phyloP scores from a whole-genome alignment of 495 filamentous ascomycete genomes.

The Talaromyces liani region DNA sequence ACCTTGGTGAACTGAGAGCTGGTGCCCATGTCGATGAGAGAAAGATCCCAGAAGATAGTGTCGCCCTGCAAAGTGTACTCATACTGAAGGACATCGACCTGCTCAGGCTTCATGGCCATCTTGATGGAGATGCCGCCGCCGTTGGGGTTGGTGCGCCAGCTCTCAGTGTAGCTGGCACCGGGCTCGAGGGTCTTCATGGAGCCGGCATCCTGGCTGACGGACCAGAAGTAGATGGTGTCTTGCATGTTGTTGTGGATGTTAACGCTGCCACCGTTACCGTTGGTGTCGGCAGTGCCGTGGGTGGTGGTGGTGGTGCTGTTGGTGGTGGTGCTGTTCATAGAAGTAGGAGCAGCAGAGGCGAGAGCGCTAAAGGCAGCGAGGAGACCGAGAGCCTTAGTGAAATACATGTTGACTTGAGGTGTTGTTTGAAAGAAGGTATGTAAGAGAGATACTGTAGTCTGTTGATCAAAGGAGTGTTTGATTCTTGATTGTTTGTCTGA shows the following conservation, averaged over 20 bases:
- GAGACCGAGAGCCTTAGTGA: conserved; percentile 35
- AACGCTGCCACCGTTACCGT: conserved; percentile 22
- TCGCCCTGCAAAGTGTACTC: conserved; percentile 35
- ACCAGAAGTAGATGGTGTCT: conserved; percentile 35
- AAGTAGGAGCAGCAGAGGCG: conserved; percentile 27
- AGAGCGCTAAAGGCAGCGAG: conserved; percentile 30
- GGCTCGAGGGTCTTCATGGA: conserved; percentile 27
- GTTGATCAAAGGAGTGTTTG: background rate
- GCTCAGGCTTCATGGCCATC: conserved; percentile 26
- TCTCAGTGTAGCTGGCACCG: conserved; percentile 27
- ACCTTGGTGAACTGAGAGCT: conserved; percentile 32
- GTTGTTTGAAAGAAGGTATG: background rate
- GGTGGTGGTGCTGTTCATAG: background rate
- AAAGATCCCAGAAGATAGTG: conserved; percentile 40
- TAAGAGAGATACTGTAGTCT: background rate
- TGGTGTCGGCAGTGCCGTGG: conserved; percentile 25
- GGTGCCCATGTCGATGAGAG: conserved; percentile 33
- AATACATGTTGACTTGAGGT: conserved; percentile 37
- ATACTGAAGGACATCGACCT: conserved; percentile 36
- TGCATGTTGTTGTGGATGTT: conserved; percentile 33
- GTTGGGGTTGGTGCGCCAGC: conserved; percentile 31
- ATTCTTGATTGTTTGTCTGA: conserved; percentile 1
- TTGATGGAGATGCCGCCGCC: conserved; percentile 43
- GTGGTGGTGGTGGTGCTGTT: background rate
- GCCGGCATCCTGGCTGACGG: conserved; percentile 22